Evolutionary conservation across 1,139 yeast genomes (phyloP), one percentile per base, ranked within the genome.

Genomic region (Debaryomycetaceae sp.): DNA sequence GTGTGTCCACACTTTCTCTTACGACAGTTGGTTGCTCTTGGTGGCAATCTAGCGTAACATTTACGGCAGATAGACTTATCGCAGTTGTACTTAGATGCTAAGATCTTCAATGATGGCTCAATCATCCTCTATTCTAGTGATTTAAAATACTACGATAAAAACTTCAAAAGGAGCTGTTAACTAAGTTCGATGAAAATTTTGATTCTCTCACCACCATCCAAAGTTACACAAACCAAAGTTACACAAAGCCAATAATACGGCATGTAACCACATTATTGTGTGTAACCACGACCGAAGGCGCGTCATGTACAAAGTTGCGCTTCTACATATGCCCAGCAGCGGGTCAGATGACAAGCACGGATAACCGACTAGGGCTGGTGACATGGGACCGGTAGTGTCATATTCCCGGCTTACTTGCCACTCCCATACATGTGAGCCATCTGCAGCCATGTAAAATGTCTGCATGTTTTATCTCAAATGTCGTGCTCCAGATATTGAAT

Each of bases 1-100:
- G 97, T 83, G 95, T 93, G 99, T 71, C 99, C 99, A 80, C 99
- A 93, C 86, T 93, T 93, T 89, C 97, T 90, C 98, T 93, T 93
- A 85, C 99, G 90, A 86, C 99, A 93, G 97, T 93, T 93, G 80
- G 98, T 93, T 67, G 99, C 99, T 87, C 98, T 93, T 78, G 98
- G 97, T 72, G 99, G 99, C 73, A 93, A 90, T 85, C 99, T 95
- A 68, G 99, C 98, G 86, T 93, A 93, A 84, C 99, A 93, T 78
- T 90, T 88, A 81, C 99, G 95, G 85, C 99, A 93, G 75, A 93
- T 93, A 63, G 97, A 77, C 82, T 93, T 93, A 64, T 93, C 99
- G 85, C 98, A 93, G 96, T 93, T 93, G 90, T 87, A 93, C 82
- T 93, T 93, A 72, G 97, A 89, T 76, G 99, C 99, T 72, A 93